A percentile compares a stretch with the other conserved stretches of the same genome.
Conservation (phyloP, 495 filamentous ascomycete species). For the Aspergillus cristatus region DNA sequence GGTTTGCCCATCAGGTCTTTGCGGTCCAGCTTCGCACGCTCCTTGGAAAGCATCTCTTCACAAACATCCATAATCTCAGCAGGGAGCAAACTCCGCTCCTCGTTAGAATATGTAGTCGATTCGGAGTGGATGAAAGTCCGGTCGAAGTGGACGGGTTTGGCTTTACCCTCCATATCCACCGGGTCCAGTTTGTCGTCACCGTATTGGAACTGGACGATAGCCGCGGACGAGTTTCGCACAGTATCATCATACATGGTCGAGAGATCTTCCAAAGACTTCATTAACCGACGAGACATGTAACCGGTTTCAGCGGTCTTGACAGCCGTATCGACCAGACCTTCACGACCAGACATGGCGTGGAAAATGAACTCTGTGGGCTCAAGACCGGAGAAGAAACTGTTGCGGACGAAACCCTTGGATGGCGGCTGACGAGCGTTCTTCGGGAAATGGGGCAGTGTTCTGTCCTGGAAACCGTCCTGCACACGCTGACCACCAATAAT, state of each 20-base stretch:
- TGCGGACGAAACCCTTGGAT: constrained; percentile 92
- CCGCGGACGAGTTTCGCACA: constrained; percentile 75
- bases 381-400: constrained; percentile 95
- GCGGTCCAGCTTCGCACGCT: constrained; percentile 57
- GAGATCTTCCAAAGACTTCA: constrained; percentile 96
- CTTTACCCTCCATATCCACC: constrained; percentile 93
- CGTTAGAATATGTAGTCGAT: constrained; percentile 65
- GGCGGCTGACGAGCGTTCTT: constrained; percentile 85
- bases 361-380: constrained; percentile 89
- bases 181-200: constrained; percentile 93
- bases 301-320: constrained; percentile 98
- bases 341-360: constrained; percentile 96
- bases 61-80: constrained; percentile 62
- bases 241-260: constrained; percentile 89
- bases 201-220: constrained; percentile 93
- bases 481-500: constrained; percentile 94
- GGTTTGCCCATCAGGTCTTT: constrained; percentile 39
- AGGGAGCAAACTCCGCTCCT: constrained; percentile 59
- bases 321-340: constrained; percentile 98
- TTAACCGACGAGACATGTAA: constrained; percentile 96
- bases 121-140: constrained; percentile 84
- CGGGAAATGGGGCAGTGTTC: constrained; percentile 88
- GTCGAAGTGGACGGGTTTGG: constrained; percentile 86
- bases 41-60: constrained; percentile 50
- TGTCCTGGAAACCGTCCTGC: constrained; percentile 90